Evolutionary conservation across 2,329 filamentous ascomycete species (phyloP).

Genomic region (Chalaropsis thielavioides): DNA sequence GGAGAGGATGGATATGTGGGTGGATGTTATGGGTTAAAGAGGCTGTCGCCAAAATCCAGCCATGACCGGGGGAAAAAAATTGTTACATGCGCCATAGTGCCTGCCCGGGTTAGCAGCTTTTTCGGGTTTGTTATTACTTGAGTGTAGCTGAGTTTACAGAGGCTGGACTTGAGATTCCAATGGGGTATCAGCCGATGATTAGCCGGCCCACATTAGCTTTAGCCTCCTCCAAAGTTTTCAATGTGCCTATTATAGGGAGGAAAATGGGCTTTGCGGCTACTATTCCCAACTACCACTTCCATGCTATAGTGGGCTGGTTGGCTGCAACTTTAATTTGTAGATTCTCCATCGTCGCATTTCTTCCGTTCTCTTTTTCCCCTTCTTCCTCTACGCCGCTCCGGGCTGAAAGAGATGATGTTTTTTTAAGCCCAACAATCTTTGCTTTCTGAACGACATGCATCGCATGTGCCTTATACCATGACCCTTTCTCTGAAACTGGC

Average conservation of each 20-base stretch:
- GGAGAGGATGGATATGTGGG: not conserved
- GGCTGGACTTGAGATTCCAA: not conserved
- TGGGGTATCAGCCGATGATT: not conserved
- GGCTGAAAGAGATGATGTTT: not conserved
- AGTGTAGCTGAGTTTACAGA: not conserved
- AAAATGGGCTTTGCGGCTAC: not conserved
- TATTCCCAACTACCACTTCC: not conserved
- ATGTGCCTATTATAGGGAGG: not conserved
- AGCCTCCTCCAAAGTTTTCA: not conserved
- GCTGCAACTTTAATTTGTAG: not conserved
- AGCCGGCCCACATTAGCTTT: not conserved
- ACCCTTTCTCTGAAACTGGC: slow-evolving; percentile 16
- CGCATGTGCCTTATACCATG: slow-evolving; percentile 14
- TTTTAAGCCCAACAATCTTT: not conserved
- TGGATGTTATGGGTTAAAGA: not conserved
- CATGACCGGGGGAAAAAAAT: slow-evolving; percentile 7
- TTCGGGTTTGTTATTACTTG: not conserved
- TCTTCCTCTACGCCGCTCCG: not conserved
- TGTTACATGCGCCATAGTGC: slow-evolving; percentile 6
- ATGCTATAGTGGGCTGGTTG: not conserved
- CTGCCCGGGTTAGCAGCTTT: not conserved
- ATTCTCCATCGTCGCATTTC: not conserved
- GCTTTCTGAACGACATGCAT: slow-evolving; percentile 12
- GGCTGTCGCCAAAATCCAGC: not conserved
- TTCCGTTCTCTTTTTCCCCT: not conserved